phyloP scores from a whole-genome alignment of 257 asterid species.

The Plantago elongata region DNA sequence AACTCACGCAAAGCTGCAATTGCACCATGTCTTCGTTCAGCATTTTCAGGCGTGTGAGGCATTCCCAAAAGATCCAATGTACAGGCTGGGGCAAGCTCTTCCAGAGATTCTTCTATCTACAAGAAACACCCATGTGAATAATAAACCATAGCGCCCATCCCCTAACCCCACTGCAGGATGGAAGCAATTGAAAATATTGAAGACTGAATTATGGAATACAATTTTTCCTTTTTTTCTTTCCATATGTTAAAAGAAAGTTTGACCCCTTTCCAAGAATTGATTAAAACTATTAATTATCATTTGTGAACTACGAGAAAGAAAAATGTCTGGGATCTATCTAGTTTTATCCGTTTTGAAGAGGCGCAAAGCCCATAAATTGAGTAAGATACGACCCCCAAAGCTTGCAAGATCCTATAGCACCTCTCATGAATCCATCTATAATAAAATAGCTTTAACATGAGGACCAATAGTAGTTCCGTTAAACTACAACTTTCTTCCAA shows the following conservation, averaged over 20 bases:
- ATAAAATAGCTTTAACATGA: conserved; percentile 10
- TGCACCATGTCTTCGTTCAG: conserved; percentile 91
- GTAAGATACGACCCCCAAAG: conserved; percentile 18
- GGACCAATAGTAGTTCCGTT: conserved; percentile 9
- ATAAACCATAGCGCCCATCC: conserved; percentile 10
- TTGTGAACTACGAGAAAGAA: conserved; percentile 6
- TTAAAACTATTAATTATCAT: conserved; percentile 3
- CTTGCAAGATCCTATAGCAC: conserved; percentile 15
- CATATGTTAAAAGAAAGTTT: too few relatives aligned
- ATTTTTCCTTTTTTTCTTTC: too few relatives aligned
- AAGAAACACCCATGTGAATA: conserved; percentile 25
- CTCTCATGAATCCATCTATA: conserved; percentile 11
- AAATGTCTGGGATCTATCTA: conserved; percentile 4
- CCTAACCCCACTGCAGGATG: too few relatives aligned
- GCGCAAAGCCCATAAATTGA: not conserved
- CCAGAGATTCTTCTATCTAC: conserved; percentile 94
- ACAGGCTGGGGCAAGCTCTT: conserved; percentile 98
- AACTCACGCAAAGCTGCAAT: conserved; percentile 88
- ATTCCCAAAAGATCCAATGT: conserved; percentile 85
- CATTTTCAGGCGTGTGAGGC: conserved; percentile 92
- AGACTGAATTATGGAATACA: too few relatives aligned
- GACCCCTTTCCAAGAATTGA: too few relatives aligned
- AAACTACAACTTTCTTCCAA: conserved; percentile 9
- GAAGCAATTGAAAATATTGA: too few relatives aligned
- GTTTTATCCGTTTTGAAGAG: conserved; percentile 10